These are phyloP conservation scores for Tilletia indica DNA, from an alignment of 1,284 basidiomycete genomes.

Conservation along the genomic window DNA sequence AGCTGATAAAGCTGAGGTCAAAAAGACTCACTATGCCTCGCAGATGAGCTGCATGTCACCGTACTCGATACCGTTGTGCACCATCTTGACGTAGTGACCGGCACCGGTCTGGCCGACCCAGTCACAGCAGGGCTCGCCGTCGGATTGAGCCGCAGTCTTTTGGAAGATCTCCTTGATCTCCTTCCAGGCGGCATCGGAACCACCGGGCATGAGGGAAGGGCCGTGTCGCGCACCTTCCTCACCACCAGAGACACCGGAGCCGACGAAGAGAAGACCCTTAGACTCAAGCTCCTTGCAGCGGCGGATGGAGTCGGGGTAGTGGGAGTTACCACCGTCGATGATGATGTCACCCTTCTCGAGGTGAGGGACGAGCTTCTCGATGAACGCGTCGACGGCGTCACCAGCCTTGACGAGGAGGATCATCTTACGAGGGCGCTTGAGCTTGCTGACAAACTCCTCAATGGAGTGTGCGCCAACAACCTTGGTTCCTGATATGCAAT, in stretches of 20 bases:
- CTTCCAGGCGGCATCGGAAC: slow-evolving; percentile 89
- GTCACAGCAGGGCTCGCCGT: slow-evolving; percentile 97
- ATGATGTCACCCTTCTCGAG: slow-evolving; percentile 79
- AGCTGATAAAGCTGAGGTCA: not conserved
- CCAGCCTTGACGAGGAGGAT: slow-evolving; percentile 84
- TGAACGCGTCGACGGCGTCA: slow-evolving; percentile 65
- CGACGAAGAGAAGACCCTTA: slow-evolving; percentile 94
- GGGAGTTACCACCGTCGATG: slow-evolving; percentile 99
- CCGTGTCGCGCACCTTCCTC: slow-evolving; percentile 98
- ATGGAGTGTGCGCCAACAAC: slow-evolving; percentile 91
- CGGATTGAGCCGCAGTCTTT: slow-evolving; percentile 89
- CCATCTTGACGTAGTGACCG: slow-evolving; percentile 98
- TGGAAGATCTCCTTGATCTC: slow-evolving; percentile 98
- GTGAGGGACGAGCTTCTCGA: slow-evolving; percentile 62
- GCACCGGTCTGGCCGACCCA: slow-evolving; percentile 97
- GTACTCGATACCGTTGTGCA: slow-evolving; percentile 88
- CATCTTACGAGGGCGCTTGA: slow-evolving; percentile 70
- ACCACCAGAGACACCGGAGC: slow-evolving; percentile 98
- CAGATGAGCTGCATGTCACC: slow-evolving; percentile 99
- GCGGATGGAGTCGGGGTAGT: slow-evolving; percentile 97
- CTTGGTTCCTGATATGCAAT: slow-evolving; percentile 68
- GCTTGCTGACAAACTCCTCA: slow-evolving; percentile 71
- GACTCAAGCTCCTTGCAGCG: slow-evolving; percentile 87
- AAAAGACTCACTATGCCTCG: slow-evolving; percentile 61
- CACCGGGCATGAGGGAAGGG: slow-evolving; percentile 99